phyloP scores from a whole-genome alignment of 768 basidiomycete genomes.

The Phlebiopsis flavidoalba region DNA sequence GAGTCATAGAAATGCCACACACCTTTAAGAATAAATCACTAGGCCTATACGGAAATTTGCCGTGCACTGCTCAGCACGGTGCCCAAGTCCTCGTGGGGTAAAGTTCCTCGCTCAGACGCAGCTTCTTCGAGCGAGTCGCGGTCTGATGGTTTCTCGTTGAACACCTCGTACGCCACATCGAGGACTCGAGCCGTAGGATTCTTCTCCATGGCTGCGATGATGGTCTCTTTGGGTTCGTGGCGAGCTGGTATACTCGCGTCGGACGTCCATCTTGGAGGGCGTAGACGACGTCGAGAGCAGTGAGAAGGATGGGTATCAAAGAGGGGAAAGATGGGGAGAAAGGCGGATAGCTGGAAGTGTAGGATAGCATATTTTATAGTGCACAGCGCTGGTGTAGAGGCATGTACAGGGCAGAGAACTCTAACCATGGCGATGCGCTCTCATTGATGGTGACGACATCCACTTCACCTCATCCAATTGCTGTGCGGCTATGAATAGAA shows the following conservation, averaged over 20 bases:
- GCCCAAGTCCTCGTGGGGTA: conserved; percentile 38
- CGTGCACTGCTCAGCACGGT: conserved; percentile 43
- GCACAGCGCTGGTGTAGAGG: not conserved
- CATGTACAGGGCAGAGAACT: not conserved
- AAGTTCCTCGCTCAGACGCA: conserved; percentile 20
- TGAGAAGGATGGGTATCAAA: not conserved
- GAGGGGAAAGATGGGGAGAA: not conserved
- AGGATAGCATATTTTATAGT: not conserved
- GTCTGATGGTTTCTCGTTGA: conserved; percentile 8
- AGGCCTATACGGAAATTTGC: conserved; percentile 47
- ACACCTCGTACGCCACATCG: conserved; percentile 10
- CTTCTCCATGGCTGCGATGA: conserved; percentile 4
- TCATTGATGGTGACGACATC: not conserved
- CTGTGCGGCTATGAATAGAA: not conserved
- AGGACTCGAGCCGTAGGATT: conserved; percentile 1
- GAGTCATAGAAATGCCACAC: conserved; percentile 9
- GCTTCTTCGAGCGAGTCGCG: not conserved
- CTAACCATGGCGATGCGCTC: conserved; percentile 1
- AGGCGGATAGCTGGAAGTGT: not conserved
- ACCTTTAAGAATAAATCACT: conserved; percentile 60
- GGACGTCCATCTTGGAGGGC: conserved; percentile 6
- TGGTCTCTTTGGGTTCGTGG: conserved; percentile 7
- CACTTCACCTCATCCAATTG: not conserved
- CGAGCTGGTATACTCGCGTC: conserved; percentile 10
- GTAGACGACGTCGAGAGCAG: not conserved